Conservation (phyloP, 805 yeast species). For the Candida loeiensis region DNA sequence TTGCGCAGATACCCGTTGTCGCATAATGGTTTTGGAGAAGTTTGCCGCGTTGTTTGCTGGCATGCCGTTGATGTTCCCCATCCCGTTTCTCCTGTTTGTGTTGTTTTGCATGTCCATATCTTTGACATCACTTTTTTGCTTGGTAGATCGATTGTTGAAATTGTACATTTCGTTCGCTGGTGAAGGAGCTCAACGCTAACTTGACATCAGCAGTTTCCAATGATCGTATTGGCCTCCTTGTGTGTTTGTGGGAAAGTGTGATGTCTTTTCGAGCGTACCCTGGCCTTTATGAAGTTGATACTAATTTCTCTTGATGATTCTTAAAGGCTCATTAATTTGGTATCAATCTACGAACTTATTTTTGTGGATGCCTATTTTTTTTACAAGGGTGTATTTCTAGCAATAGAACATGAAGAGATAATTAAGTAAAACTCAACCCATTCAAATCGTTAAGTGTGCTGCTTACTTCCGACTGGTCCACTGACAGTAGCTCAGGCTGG, state of each 20-base stretch:
- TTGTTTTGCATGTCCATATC: neutral
- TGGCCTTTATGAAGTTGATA: neutral
- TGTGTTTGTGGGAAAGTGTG: no score
- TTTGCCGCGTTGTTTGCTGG: neutral
- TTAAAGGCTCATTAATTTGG: neutral
- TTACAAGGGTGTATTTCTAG: no score
- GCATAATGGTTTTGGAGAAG: neutral
- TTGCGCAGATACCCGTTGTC: neutral
- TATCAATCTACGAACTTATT: neutral
- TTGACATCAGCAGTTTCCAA: no score
- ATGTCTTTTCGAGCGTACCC: no score
- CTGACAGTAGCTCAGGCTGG: neutral
- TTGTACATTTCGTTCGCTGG: no score
- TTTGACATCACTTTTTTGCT: neutral
- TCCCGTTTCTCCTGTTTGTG: neutral
- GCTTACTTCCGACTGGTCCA: neutral
- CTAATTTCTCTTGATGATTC: neutral
- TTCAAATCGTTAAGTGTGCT: constrained; percentile 3
- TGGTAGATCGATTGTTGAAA: neutral
- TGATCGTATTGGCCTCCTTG: no score
- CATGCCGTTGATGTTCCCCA: neutral
- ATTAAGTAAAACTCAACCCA: constrained; percentile 3
- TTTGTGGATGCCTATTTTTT: neutral
- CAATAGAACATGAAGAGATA: no score
- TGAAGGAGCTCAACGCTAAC: no score